Evolutionary conservation across 1,284 basidiomycete genomes (phyloP), one percentile per base, ranked within the genome.

Genomic region (Melampsora larici-populina): DNA sequence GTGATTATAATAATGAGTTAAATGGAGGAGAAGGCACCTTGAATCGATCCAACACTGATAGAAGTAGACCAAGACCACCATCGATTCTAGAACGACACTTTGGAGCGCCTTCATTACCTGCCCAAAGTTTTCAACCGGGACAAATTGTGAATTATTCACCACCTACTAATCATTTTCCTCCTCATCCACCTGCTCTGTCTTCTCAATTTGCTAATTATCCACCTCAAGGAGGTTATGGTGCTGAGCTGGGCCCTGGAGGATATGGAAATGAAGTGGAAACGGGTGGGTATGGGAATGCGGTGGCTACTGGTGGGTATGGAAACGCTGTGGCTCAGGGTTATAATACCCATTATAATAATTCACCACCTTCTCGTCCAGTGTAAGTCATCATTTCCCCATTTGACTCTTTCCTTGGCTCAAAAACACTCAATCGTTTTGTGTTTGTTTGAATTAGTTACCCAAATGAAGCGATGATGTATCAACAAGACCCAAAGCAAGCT

Each of bases 81-180:
- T 72, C 70, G 29, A 72, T 72, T 29, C 40, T 72, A 26, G 70
- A 72, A 62, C 70, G 60, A 0, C 58, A 71, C 48, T 62, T 58
- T 13, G 15, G 55, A 5, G 33, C 29, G 29, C 33, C 36, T 18
- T 36, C 60, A 33, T 24, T 29, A 18, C 70, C 60, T 62, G 49
- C 60, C 24, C 58, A 51, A 7, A 72, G 58, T 62, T 72, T 62
- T 36, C 70, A 72, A 15, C 70, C 70, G 5, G 70, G 70, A 18
- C 70, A 72, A 24, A n/a, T 72, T 2, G 21, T 72, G 36, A 60
- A 64, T 46, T 72, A 62, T 26, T 17, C 49, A 13, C 26, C 55
- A 31, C 67, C 21, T 1, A 21, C 66, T 21, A 68, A 36, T 21
- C 15, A 17, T 33, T 15, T 13, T 49, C 29, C 24, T 58, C 49